These are phyloP conservation scores for Raphanus sativus DNA, from an alignment of 345 rosid genomes.

Conservation along the genomic window DNA sequence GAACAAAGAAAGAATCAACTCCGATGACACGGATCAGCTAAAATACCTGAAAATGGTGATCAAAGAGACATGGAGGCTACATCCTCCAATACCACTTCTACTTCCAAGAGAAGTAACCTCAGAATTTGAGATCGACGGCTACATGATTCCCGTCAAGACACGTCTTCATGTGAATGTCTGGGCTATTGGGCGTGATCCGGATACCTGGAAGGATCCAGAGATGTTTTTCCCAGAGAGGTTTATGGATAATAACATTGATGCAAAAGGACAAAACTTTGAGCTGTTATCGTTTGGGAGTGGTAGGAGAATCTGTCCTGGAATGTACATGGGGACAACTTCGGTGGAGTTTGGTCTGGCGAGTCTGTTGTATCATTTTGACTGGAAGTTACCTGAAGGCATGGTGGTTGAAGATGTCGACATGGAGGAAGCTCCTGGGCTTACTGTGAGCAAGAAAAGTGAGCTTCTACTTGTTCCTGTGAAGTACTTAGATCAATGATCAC, in stretches of 20 bases:
- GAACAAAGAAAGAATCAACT: not conserved
- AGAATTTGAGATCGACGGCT: not conserved
- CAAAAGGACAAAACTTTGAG: not conserved
- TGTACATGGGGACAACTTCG: not conserved
- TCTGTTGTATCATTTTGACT: not conserved
- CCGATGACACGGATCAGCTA: not conserved
- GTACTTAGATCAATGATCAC: not conserved
- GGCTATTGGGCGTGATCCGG: not conserved
- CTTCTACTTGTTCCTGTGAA: not conserved
- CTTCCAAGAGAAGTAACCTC: not conserved
- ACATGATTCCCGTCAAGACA: not conserved
- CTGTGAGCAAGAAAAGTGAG: not conserved
- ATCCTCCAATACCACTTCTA: not conserved
- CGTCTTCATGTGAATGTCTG: not conserved
- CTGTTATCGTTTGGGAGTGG: not conserved
- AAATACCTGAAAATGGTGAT: not conserved
- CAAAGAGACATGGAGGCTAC: conserved; percentile 7
- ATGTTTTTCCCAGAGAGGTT: not conserved
- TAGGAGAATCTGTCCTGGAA: not conserved
- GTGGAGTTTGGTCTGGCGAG: not conserved
- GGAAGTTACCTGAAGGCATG: conserved; percentile 5
- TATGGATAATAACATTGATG: not conserved
- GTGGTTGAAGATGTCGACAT: not conserved
- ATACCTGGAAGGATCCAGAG: not conserved
- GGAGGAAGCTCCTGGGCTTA: not conserved